phyloP scores from a whole-genome alignment of 2,329 filamentous ascomycete genomes.

The Periconia digitata region DNA sequence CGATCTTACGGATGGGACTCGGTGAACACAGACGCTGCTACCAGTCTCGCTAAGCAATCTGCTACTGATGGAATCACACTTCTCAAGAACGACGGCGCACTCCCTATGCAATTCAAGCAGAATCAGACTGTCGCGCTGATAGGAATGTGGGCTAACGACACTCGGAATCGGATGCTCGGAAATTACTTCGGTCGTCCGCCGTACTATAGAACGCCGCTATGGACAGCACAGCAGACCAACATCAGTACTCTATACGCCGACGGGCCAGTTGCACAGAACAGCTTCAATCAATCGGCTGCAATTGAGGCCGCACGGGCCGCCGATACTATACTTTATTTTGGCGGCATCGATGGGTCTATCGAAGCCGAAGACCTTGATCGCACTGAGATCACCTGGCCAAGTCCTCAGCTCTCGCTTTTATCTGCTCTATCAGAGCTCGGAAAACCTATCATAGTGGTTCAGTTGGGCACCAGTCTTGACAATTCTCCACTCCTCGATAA shows the following conservation, averaged over 20 bases:
- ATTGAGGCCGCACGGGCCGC: slow-evolving; percentile 41
- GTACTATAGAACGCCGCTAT: slow-evolving; percentile 57
- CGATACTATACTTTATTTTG: slow-evolving; percentile 58
- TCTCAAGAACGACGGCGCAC: slow-evolving; percentile 54
- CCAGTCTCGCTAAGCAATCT: slow-evolving; percentile 59
- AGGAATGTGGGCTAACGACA: slow-evolving; percentile 61
- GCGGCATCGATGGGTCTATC: slow-evolving; percentile 57
- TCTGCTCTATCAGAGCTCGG: slow-evolving; percentile 47
- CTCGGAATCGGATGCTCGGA: slow-evolving; percentile 59
- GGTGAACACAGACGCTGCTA: slow-evolving; percentile 57
- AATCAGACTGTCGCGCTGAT: slow-evolving; percentile 55
- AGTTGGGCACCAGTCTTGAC: slow-evolving; percentile 46
- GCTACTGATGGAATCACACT: slow-evolving; percentile 51
- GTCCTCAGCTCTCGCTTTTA: slow-evolving; percentile 56
- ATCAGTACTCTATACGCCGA: slow-evolving; percentile 38
- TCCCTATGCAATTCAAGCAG: slow-evolving; percentile 47
- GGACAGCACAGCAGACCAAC: slow-evolving; percentile 52
- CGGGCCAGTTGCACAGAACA: slow-evolving; percentile 26
- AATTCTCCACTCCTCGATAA: slow-evolving; percentile 52
- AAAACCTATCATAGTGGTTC: slow-evolving; percentile 57
- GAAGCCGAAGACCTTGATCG: slow-evolving; percentile 59
- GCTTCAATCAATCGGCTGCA: slow-evolving; percentile 11
- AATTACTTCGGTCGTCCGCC: slow-evolving; percentile 61
- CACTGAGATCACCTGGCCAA: slow-evolving; percentile 55
- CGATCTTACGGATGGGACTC: slow-evolving; percentile 25